Evolutionary conservation across 345 rosid species (phyloP), one percentile per base, ranked within the genome.

Genomic region (Eucalyptus viminalis): DNA sequence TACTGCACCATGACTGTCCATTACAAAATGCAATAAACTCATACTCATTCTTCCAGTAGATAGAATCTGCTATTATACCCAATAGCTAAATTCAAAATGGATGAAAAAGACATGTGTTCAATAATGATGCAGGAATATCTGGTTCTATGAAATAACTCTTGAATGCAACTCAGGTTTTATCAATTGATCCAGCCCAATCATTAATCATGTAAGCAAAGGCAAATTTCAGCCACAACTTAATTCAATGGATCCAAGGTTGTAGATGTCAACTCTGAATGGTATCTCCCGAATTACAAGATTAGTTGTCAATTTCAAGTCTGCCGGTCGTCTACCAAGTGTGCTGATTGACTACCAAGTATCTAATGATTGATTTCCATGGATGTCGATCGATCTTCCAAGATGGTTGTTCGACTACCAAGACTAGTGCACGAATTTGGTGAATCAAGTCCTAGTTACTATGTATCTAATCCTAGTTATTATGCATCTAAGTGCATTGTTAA

Each of bases 1-100:
- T 89, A 94, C 92, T 80, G 91, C 88, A 51, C 94, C 92, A 91
- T 85, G 88, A 88, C 99, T 96, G 91, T 88, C 85, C 53, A 44
- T 5, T 17, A 37, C 89, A 87, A 37, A 54, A 29, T 86, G 62
- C 51, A 51, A 87, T 49, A 44, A 87, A 47, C n/a, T 45, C 29
- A 24, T 86, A 37, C n/a, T 47, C 19, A 87, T 31, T 47, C 40
- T 80, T 58, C 56, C 6, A 19, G 62, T 86, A 50, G 29, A 86
- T 6, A 86, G 22, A 24, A 45, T 31, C 53, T n/a, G 50, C 16
- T 6, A 31, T 27, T 25, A 34, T 76, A 40, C 47, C 37, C 29
- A 76, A 40, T 10, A 40, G 47, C 29, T 40, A 24, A 76, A 40
- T 76, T 40, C 14, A 37, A 76, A 76, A 76, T 40, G 29, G 47